Percentiles rank a stretch among this genome's conserved stretches.
Conservation (phyloP, 176 grass and related monocot genomes). For the Olyra latifolia region DNA sequence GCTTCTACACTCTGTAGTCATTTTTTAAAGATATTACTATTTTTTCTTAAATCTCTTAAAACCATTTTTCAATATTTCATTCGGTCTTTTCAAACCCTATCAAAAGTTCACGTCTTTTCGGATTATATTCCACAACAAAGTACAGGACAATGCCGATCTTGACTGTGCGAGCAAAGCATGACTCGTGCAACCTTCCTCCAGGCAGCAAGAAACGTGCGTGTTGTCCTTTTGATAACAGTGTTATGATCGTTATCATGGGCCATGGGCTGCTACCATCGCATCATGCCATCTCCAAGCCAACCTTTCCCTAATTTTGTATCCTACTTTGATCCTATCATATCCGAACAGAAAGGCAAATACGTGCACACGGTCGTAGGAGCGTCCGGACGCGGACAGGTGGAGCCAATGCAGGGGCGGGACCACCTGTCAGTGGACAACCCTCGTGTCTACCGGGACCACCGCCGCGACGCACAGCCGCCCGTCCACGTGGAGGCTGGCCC, state of each 20-base stretch:
- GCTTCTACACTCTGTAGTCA: too few relatives aligned
- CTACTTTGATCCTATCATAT: background rate
- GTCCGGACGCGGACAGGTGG: background rate
- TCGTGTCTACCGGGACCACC: background rate
- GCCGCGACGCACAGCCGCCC: background rate
- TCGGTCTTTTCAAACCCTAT: too few relatives aligned
- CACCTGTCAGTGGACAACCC: background rate
- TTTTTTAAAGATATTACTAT: too few relatives aligned
- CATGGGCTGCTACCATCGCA: background rate
- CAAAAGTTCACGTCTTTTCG: too few relatives aligned
- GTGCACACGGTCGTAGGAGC: background rate
- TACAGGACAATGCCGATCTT: too few relatives aligned
- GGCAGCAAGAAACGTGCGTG: slow-evolving; percentile 16
- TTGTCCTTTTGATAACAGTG: too few relatives aligned
- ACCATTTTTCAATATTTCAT: too few relatives aligned
- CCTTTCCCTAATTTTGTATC: background rate
- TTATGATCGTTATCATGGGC: too few relatives aligned
- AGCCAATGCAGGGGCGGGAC: background rate
- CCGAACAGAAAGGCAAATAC: background rate
- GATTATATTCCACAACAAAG: too few relatives aligned
- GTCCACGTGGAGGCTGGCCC: background rate
- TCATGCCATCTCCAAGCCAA: too few relatives aligned
- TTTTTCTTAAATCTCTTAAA: too few relatives aligned
- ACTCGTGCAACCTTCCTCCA: background rate
- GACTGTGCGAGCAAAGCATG: too few relatives aligned